Conservation (phyloP, 176 grass and related monocot species). For the Raddia guianensis region DNA sequence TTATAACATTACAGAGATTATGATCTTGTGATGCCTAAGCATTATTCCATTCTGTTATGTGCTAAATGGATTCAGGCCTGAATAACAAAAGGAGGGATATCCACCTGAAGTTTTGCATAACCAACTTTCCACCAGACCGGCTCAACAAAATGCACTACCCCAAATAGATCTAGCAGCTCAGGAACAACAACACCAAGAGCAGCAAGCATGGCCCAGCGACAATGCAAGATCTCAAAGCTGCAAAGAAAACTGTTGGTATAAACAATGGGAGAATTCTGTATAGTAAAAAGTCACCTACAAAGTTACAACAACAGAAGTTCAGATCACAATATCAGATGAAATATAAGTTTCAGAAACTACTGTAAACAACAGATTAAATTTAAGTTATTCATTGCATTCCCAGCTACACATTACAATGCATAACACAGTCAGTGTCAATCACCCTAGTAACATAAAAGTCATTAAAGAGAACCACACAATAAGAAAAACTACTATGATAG, state of each 20-base stretch:
- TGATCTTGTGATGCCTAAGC: not conserved
- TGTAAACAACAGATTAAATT: not conserved
- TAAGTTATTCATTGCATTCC: not conserved
- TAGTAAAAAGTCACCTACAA: not conserved
- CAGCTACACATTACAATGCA: not conserved
- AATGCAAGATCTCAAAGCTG: conserved; percentile 97
- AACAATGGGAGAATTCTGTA: conserved; percentile 10
- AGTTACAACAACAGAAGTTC: not conserved
- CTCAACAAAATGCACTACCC: conserved; percentile 81
- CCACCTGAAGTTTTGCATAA: conserved; percentile 95
- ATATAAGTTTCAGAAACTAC: not conserved
- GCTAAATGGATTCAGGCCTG: not conserved
- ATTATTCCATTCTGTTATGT: not conserved
- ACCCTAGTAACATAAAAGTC: not conserved
- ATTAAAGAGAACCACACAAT: not conserved
- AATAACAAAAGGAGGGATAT: not conserved
- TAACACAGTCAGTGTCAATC: not conserved
- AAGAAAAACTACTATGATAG: not conserved
- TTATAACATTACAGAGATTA: not conserved
- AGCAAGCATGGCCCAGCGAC: conserved; percentile 95
- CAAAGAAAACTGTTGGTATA: conserved; percentile 21
- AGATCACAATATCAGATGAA: not conserved
- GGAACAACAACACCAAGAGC: conserved; percentile 81
- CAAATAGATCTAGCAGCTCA: conserved; percentile 80
- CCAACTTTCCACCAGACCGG: conserved; percentile 99